These are phyloP conservation scores for Proliferodiscus dingleyae DNA, from an alignment of 2,329 filamentous ascomycete species.

Conservation along the genomic window DNA sequence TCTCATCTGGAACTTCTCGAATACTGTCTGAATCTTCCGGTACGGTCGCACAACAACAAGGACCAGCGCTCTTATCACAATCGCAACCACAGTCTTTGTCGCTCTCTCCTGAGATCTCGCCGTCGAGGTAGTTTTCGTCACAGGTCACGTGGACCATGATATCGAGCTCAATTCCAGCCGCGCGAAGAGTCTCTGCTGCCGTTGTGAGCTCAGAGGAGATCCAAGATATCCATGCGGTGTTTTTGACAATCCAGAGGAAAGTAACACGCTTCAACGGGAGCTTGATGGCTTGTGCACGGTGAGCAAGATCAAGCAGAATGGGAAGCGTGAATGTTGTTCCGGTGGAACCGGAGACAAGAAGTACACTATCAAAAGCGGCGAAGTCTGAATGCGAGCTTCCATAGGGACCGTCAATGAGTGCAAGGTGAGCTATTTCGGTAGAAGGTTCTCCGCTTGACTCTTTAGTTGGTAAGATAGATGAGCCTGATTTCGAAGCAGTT, in stretches of 20 bases:
- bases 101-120: background rate
- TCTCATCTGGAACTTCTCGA: constrained; percentile 8
- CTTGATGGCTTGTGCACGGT: constrained; percentile 23
- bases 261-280: constrained; percentile 45
- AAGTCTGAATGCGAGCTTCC: constrained; percentile 47
- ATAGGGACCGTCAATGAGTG: constrained; percentile 53
- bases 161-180: constrained; percentile 43
- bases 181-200: constrained; percentile 36
- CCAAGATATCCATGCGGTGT: constrained; percentile 50
- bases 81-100: constrained; percentile 11
- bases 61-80: constrained; percentile 18
- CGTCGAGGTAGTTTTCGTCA: constrained; percentile 20
- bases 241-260: constrained; percentile 50
- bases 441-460: constrained; percentile 24
- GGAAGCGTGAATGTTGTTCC: constrained; percentile 57
- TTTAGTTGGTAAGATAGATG: constrained; percentile 11
- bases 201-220: constrained; percentile 26
- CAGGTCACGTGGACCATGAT: constrained; percentile 51
- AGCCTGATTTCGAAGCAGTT: constrained; percentile 32
- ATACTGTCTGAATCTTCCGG: constrained; percentile 2
- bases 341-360: constrained; percentile 57
- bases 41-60: constrained; percentile 16
- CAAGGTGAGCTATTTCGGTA: constrained; percentile 30
- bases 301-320: constrained; percentile 38
- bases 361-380: constrained; percentile 54